phyloP scores from a whole-genome alignment of 2,329 filamentous ascomycete species.

The Nemania abortiva region DNA sequence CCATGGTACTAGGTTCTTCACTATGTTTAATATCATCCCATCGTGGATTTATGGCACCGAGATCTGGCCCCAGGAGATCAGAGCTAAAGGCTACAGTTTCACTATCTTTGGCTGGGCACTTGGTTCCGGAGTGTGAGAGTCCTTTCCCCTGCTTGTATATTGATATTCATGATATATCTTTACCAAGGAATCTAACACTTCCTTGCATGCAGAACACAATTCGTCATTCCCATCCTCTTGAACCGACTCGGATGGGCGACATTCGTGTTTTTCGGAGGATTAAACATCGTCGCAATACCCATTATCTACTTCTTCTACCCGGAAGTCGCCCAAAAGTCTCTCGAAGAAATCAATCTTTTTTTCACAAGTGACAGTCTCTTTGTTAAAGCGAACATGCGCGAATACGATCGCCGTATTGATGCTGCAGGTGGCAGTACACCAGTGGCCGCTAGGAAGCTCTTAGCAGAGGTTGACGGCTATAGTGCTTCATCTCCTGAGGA shows the following conservation, averaged over 20 bases:
- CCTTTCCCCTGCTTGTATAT: slow-evolving; percentile 1
- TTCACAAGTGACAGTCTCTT: slow-evolving; percentile 53
- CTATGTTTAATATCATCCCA: slow-evolving; percentile 53
- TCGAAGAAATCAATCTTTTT: slow-evolving; percentile 59
- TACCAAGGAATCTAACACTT: slow-evolving; percentile 10
- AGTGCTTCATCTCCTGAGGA: slow-evolving; percentile 9
- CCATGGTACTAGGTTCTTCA: slow-evolving; percentile 39
- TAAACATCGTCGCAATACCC: slow-evolving; percentile 64
- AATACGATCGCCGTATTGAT: slow-evolving; percentile 47
- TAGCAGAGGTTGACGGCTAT: slow-evolving; percentile 49
- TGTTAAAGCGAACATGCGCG: slow-evolving; percentile 50
- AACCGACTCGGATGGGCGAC: slow-evolving; percentile 59
- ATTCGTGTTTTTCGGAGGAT: slow-evolving; percentile 64
- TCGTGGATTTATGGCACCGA: slow-evolving; percentile 59
- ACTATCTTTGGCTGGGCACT: slow-evolving; percentile 70
- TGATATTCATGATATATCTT: not conserved
- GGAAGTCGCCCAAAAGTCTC: slow-evolving; percentile 44
- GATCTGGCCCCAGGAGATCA: slow-evolving; percentile 67
- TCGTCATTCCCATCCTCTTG: slow-evolving; percentile 67
- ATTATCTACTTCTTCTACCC: slow-evolving; percentile 58
- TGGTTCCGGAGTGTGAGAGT: slow-evolving; percentile 61
- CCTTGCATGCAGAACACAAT: slow-evolving; percentile 52
- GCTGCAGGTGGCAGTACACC: slow-evolving; percentile 50
- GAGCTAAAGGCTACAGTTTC: slow-evolving; percentile 70
- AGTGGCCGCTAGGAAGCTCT: slow-evolving; percentile 47